Evolutionary conservation across 345 rosid genomes (phyloP).

Genomic region (Gossypium australe): DNA sequence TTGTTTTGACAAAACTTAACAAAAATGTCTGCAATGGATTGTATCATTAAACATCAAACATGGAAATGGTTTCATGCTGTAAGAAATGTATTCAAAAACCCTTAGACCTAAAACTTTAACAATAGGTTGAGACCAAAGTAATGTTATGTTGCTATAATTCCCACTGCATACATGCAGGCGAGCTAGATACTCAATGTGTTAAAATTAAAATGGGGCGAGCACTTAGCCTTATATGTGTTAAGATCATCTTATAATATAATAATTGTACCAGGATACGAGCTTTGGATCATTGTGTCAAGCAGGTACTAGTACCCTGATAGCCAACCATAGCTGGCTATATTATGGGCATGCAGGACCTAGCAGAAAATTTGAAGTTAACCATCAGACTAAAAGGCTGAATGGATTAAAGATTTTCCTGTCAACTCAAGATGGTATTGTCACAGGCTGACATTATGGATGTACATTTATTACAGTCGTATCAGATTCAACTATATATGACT

Average conservation of each 20-base stretch:
- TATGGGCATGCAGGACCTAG: not conserved
- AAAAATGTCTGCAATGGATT: not conserved
- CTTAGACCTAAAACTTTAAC: not conserved
- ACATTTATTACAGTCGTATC: not conserved
- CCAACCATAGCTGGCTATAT: not conserved
- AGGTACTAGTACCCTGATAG: not conserved
- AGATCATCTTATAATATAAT: not conserved
- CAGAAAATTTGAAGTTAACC: not conserved
- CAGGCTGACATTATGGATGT: not conserved
- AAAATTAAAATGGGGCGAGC: not conserved
- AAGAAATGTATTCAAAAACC: not conserved
- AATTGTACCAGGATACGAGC: not conserved
- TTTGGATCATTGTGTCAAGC: not conserved
- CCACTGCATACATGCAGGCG: not conserved
- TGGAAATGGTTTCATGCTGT: not conserved
- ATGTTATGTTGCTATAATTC: not conserved
- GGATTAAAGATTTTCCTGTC: not conserved
- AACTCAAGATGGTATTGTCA: not conserved
- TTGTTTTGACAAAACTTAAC: not conserved
- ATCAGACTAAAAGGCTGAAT: not conserved
- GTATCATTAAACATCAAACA: not conserved
- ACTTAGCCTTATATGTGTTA: not conserved
- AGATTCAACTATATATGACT: not conserved
- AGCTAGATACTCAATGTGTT: not conserved
- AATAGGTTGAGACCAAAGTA: not conserved